Base-by-base conservation (phyloP, 2,329 filamentous ascomycete species). In the Trichoderma hamatum region DNA sequence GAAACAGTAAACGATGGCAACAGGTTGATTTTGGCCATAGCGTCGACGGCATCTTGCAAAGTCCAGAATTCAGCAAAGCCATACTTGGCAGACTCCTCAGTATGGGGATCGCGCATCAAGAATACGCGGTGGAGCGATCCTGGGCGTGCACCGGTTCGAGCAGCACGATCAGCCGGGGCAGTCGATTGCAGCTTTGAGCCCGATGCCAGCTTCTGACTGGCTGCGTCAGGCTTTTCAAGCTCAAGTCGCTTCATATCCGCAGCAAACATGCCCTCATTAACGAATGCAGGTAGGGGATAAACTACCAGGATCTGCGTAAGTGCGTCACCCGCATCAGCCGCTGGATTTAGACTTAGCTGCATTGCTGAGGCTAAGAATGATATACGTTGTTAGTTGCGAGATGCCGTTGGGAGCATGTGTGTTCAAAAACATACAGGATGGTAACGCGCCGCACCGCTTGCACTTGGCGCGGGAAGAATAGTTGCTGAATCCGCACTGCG, bases 11-110 rank as follows among this genome's bases (percentile, higher is more conserved):
- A 95, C 61, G 89, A 90, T 13, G 92, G 88, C 32, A 90, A 88
- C 39, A 89, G 90, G 49, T 88, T 88, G 73, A 91, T 90, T 72
- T 93, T 92, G 26, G 86, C 84, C 75, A 94, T 81, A 4, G 93
- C 93, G 26, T 89, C 90, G 77, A 89, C 86, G 2, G 93, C 92
- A 77, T 96, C 92, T 76, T 91, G 88, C 21, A 93, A 82, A 0
- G 88, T 91, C 74, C 88, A 90, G 76, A 94, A 96, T 78, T 96
- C 93, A 1, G 90, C 93, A 78, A 96, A 96, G 0, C 92, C 93
- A 74, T 93, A 96, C 72, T 90, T 88, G 84, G 92, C 92, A 63
- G 90, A 93, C 70, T 92, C 89, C 67, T 92, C 86, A 4, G 85
- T 90, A 70, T 84, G 84, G 55, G 89, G 85, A 75, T 95, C 91